phyloP scores from a whole-genome alignment of 208 protist species.

The Acanthamoeba rhysodes region DNA sequence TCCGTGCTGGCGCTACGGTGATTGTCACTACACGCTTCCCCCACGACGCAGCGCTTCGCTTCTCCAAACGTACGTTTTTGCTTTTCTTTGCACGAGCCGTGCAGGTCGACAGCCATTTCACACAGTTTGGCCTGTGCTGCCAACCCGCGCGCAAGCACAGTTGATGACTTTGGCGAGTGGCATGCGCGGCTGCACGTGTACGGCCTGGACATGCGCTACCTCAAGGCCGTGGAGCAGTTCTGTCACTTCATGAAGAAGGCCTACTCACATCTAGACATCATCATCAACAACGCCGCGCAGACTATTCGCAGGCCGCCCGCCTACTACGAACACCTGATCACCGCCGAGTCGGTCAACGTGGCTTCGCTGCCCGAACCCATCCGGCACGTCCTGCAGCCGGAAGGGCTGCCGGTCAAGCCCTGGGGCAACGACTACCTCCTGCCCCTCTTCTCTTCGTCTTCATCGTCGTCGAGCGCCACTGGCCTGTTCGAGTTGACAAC shows the following conservation, averaged over 20 bases:
- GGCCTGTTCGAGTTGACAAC: background rate
- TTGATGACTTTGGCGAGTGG: conserved; percentile 94
- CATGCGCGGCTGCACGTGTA: conserved; percentile 94
- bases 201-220: conserved; percentile 96
- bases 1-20: conserved; percentile 85
- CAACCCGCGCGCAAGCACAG: conserved; percentile 46
- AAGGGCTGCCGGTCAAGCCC: background rate
- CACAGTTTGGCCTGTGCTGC: conserved; percentile 76
- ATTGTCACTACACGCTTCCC: conserved; percentile 89
- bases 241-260: conserved; percentile 88
- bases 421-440: conserved; percentile 64
- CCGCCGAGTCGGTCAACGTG: conserved; percentile 86
- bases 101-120: conserved; percentile 6
- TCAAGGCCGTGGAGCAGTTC: conserved; percentile 96
- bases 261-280: conserved; percentile 16
- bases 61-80: conserved; percentile 78
- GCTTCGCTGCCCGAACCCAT: conserved; percentile 33
- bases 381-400: conserved; percentile 73
- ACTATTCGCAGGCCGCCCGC: conserved; percentile 91
- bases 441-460: conserved; percentile 18
- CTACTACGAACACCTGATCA: conserved; percentile 95
- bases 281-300: conserved; percentile 70
- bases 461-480: background rate
- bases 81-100: conserved; percentile 87
- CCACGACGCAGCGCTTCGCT: conserved; percentile 91